Conservation (phyloP, 108 stramenopile species). For the Pseudonitzschia delicatissima region DNA sequence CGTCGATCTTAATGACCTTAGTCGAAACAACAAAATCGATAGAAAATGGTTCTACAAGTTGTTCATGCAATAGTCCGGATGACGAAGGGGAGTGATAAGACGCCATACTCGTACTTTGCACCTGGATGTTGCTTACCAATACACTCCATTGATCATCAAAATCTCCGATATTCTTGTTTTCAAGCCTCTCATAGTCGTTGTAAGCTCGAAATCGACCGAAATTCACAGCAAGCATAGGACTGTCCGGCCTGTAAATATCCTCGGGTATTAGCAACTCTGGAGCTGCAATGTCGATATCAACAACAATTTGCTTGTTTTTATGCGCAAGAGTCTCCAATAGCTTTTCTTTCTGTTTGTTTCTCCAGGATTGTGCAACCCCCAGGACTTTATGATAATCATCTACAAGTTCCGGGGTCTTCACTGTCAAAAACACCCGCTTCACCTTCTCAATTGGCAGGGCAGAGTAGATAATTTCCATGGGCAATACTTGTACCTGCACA, state of each 20-base stretch:
- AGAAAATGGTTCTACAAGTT: conserved; percentile 69
- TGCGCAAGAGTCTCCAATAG: conserved; percentile 55
- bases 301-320: conserved; percentile 49
- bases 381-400: conserved; percentile 62
- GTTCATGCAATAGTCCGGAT: background rate
- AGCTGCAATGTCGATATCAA: conserved; percentile 57
- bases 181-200: conserved; percentile 25
- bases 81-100: conserved; percentile 11
- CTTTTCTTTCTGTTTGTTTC: conserved; percentile 39
- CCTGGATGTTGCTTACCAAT: conserved; percentile 47
- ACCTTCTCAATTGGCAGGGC: conserved; percentile 56
- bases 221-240: conserved; percentile 53
- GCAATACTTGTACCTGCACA: conserved; percentile 36
- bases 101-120: conserved; percentile 22
- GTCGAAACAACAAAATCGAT: conserved; percentile 52
- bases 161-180: background rate
- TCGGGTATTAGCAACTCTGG: conserved; percentile 71
- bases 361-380: conserved; percentile 42
- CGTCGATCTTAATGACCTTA: conserved; percentile 24
- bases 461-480: conserved; percentile 65
- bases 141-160: conserved; percentile 63
- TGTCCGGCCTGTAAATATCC: conserved; percentile 32
- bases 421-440: conserved; percentile 48
- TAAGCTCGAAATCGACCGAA: conserved; percentile 48
- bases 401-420: conserved; percentile 56